Percentiles rank a stretch among this genome's conserved stretches.
phyloP scores from a whole-genome alignment of 2,329 filamentous ascomycete genomes.

The Xylariomycetidae sp. region DNA sequence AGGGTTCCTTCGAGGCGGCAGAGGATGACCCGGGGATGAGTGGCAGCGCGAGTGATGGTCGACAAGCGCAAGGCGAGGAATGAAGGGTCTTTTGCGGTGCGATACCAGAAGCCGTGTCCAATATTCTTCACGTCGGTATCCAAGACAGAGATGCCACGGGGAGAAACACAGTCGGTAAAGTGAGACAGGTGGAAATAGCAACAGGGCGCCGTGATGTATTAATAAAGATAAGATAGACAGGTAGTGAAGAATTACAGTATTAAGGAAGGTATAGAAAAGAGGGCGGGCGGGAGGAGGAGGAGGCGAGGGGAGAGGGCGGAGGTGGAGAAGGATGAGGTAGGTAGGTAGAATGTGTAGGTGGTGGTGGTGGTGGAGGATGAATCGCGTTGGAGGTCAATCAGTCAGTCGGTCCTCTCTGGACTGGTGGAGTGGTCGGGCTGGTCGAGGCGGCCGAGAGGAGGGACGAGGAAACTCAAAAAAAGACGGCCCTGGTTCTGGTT shows the following conservation, averaged over 20 bases:
- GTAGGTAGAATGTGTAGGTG: constrained; percentile 3
- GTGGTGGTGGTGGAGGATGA: constrained; percentile 8
- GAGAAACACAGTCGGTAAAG: constrained; percentile 16
- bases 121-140: constrained; percentile 23
- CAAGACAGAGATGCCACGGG: constrained; percentile 22
- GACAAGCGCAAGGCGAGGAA: constrained; percentile 20
- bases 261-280: constrained; percentile 7
- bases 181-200: constrained; percentile 22
- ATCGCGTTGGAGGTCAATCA: constrained; percentile 12
- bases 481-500: too few relatives aligned
- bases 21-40: too few relatives aligned
- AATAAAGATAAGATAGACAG: constrained; percentile 10
- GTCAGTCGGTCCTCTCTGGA: too few relatives aligned
- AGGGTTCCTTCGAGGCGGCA: too few relatives aligned
- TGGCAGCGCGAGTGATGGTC: constrained; percentile 6
- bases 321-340: constrained; percentile 5
- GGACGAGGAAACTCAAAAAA: too few relatives aligned
- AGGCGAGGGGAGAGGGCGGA: neutral
- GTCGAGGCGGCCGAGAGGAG: too few relatives aligned
- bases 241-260: constrained; percentile 6
- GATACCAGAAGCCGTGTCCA: constrained; percentile 13
- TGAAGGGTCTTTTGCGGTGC: constrained; percentile 19
- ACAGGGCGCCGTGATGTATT: constrained; percentile 14
- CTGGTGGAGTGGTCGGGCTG: too few relatives aligned
- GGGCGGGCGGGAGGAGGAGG: constrained; percentile 2